These are phyloP conservation scores for Beta vulgaris DNA, from an alignment of 148 eudicot species.

Conservation along the genomic window DNA sequence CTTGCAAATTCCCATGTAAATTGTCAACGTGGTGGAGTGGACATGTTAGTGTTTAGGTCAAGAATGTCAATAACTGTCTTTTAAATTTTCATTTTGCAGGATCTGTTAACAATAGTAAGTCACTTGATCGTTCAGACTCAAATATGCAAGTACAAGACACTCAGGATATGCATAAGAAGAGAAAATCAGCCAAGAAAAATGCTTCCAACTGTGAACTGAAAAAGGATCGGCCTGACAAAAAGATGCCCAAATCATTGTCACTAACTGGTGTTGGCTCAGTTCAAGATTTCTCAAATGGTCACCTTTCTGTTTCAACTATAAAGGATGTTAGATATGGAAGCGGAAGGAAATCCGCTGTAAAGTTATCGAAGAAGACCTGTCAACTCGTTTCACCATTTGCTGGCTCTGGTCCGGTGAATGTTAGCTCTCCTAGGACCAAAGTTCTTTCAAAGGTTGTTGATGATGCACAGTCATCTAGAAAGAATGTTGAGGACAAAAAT, in stretches of 20 bases:
- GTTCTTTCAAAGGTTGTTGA: slow-evolving; percentile 1
- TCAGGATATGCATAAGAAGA: slow-evolving; percentile 5
- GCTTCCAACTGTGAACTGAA: slow-evolving; percentile 13
- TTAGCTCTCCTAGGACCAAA: neutral
- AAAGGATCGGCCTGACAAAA: slow-evolving; percentile 18
- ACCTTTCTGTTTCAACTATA: slow-evolving; percentile 3
- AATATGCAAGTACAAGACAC: slow-evolving; percentile 17
- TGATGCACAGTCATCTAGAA: neutral
- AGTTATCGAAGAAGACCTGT: slow-evolving; percentile 13
- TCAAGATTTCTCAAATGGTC: slow-evolving; percentile 9
- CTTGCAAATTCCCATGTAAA: slow-evolving; percentile 14
- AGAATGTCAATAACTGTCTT: neutral
- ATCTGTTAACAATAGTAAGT: slow-evolving; percentile 20
- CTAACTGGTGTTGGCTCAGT: slow-evolving; percentile 25
- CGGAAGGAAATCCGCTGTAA: slow-evolving; percentile 14
- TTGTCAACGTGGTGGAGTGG: slow-evolving; percentile 15
- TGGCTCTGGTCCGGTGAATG: slow-evolving; percentile 11
- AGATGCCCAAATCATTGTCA: slow-evolving; percentile 32
- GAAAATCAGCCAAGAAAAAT: slow-evolving; percentile 15
- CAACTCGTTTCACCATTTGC: slow-evolving; percentile 10
- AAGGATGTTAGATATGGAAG: slow-evolving; percentile 21
- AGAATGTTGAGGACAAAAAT: neutral
- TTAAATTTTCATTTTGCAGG: slow-evolving; percentile 25
- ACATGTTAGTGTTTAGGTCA: neutral
- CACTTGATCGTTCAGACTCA: slow-evolving; percentile 17